Evolutionary conservation across 371 early-diverging fungal genomes (phyloP).

Genomic region (Lichtheimia hyalospora): DNA sequence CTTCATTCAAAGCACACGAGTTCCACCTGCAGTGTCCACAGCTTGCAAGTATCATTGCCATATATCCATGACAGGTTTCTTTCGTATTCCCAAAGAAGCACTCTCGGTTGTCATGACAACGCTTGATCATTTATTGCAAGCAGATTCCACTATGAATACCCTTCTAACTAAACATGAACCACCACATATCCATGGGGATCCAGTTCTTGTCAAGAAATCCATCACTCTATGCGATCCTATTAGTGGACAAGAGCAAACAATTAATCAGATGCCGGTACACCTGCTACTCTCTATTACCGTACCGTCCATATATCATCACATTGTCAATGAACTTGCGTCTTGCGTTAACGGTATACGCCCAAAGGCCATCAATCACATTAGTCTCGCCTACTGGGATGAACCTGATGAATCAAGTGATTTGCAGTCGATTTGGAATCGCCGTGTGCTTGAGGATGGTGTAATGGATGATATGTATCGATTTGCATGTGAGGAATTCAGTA

Average conservation of each 20-base stretch:
- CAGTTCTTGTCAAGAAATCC: constrained; percentile 9
- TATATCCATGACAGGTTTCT: constrained; percentile 37
- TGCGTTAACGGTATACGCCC: constrained; percentile 13
- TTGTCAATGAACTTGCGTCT: constrained; percentile 4
- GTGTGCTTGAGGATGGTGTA: constrained; percentile 4
- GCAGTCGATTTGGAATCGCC: constrained; percentile 4
- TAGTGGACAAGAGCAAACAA: background rate
- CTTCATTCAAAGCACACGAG: constrained; percentile 14
- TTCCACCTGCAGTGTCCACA: constrained; percentile 17
- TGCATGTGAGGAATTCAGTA: constrained; percentile 9
- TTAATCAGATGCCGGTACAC: constrained; percentile 19
- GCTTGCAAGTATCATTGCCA: constrained; percentile 36
- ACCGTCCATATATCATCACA: constrained; percentile 9
- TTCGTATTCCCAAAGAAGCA: constrained; percentile 14
- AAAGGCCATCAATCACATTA: constrained; percentile 38
- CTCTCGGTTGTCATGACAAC: background rate
- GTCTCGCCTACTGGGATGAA: constrained; percentile 45
- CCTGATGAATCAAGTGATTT: constrained; percentile 22
- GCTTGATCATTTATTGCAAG: too few relatives aligned
- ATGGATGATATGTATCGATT: constrained; percentile 19
- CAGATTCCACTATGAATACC: background rate
- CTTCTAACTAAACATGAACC: background rate
- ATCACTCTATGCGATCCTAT: background rate
- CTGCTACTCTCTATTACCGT: constrained; percentile 26
- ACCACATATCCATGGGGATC: background rate